phyloP scores from a whole-genome alignment of 495 filamentous ascomycete species.

The Cercophora sp. region DNA sequence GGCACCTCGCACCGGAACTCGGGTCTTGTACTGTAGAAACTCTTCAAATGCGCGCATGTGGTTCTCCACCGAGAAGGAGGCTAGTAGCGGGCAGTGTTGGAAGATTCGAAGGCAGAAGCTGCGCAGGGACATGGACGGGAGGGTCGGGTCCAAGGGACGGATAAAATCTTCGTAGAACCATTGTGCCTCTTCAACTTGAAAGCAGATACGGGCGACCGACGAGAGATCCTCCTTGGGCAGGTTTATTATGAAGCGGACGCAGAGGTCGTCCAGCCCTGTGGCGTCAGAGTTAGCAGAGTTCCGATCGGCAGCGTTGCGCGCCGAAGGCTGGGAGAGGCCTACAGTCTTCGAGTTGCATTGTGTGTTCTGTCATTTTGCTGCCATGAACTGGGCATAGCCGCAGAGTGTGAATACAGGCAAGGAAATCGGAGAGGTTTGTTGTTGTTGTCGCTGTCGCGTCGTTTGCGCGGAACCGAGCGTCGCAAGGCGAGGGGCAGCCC shows the following conservation, averaged over 20 bases:
- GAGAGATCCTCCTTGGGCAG: conserved; percentile 84
- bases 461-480: conserved; percentile 3
- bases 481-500: background rate
- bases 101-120: conserved; percentile 85
- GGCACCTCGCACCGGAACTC: conserved; percentile 88
- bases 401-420: conserved; percentile 8
- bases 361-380: conserved; percentile 68
- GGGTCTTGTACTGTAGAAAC: conserved; percentile 88
- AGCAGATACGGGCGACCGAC: conserved; percentile 89
- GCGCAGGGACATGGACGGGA: conserved; percentile 80
- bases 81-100: conserved; percentile 83
- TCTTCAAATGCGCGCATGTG: conserved; percentile 79
- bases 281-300: conserved; percentile 10
- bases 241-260: conserved; percentile 94
- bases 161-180: conserved; percentile 99
- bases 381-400: conserved; percentile 30
- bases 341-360: conserved; percentile 88
- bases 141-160: conserved; percentile 75
- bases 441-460: background rate
- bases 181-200: conserved; percentile 98
- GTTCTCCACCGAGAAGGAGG: conserved; percentile 69
- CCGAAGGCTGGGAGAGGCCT: conserved; percentile 33
- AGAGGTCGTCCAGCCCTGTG: conserved; percentile 90
- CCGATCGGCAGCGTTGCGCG: conserved; percentile 1
- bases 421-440: background rate